Percentiles rank a stretch among this genome's conserved stretches.
Conservation (phyloP, 2,329 filamentous ascomycete genomes). For the Samsoniella hepiali region DNA sequence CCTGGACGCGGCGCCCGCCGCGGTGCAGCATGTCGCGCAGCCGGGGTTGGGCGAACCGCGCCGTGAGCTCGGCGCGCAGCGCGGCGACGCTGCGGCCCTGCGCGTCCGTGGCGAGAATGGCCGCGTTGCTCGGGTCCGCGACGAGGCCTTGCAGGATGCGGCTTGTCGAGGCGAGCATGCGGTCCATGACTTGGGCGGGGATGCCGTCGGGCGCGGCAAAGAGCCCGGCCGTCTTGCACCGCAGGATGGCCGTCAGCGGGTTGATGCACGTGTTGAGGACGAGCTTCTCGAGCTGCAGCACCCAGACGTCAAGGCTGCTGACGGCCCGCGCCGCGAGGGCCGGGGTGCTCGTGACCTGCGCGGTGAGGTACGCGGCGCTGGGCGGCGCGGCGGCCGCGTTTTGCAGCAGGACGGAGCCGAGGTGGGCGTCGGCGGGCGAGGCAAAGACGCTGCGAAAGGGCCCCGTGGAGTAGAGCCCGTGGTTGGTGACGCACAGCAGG, state of each 20-base stretch:
- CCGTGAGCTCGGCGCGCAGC: conserved; percentile 22
- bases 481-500: conserved; percentile 62
- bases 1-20: conserved; percentile 45
- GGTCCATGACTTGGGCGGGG: conserved; percentile 59
- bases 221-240: conserved; percentile 74
- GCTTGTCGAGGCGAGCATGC: conserved; percentile 71
- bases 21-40: conserved; percentile 46
- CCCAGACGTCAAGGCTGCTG: conserved; percentile 44
- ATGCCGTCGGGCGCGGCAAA: conserved; percentile 54
- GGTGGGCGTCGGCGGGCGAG: conserved; percentile 44
- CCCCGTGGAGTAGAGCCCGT: conserved; percentile 51
- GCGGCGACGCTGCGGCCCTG: conserved; percentile 9
- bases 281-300: conserved; percentile 79
- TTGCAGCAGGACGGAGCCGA: conserved; percentile 46
- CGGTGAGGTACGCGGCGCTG: conserved; percentile 37
- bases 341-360: conserved; percentile 41
- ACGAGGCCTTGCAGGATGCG: conserved; percentile 68
- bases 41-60: conserved; percentile 42
- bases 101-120: conserved; percentile 33
- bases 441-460: conserved; percentile 53
- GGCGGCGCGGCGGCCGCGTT: conserved; percentile 4
- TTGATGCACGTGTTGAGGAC: conserved; percentile 79
- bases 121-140: conserved; percentile 48
- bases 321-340: conserved; percentile 41
- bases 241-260: conserved; percentile 75